Percentiles rank a stretch among this genome's conserved stretches.
Evolutionary conservation across 2,329 filamentous ascomycete species (phyloP).

Genomic region (Ceratocystis huliohia): DNA sequence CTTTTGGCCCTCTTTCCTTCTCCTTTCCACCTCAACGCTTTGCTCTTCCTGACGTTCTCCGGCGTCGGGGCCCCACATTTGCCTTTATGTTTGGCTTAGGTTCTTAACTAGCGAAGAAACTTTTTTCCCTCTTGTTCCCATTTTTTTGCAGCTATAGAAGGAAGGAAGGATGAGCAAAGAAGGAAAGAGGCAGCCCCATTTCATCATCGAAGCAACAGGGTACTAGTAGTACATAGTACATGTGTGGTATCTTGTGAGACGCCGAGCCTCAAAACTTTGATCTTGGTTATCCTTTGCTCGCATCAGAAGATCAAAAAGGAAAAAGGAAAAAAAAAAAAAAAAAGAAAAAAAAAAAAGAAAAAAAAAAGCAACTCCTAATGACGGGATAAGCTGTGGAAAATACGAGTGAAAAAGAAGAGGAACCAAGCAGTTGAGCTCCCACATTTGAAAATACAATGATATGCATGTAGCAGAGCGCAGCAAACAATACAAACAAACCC

Average conservation of each 20-base stretch:
- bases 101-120: background rate
- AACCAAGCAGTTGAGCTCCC: background rate
- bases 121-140: background rate
- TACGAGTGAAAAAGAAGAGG: too few relatives aligned
- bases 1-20: background rate
- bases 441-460: background rate
- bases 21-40: background rate
- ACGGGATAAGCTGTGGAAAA: too few relatives aligned
- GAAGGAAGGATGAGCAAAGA: slow-evolving; percentile 12
- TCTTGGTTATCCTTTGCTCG: background rate
- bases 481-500: background rate
- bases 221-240: too few relatives aligned
- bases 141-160: slow-evolving; percentile 3
- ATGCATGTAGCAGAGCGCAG: background rate
- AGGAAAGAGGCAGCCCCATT: background rate
- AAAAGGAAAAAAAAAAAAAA: background rate
- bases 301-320: background rate
- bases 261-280: background rate
- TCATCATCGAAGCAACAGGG: background rate
- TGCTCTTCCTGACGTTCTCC: slow-evolving; percentile 1
- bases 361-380: background rate
- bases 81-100: background rate
- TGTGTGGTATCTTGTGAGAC: too few relatives aligned
- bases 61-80: slow-evolving; percentile 12
- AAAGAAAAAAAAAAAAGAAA: background rate